These are phyloP conservation scores for Teratosphaeria viscida DNA, from an alignment of 2,329 filamentous ascomycete species.

Conservation along the genomic window DNA sequence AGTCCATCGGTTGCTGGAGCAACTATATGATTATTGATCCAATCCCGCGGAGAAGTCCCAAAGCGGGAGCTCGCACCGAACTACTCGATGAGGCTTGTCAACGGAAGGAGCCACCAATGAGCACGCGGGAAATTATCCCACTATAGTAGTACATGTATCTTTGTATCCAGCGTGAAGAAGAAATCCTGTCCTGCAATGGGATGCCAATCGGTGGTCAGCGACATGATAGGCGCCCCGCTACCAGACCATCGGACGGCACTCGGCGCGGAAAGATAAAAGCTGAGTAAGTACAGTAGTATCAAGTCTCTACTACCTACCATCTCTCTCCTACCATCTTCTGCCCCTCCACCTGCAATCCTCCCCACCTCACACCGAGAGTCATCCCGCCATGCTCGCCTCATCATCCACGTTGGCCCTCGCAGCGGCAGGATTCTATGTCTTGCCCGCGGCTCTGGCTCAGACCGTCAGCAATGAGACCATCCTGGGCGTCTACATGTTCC, in stretches of 20 bases:
- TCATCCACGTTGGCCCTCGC: conserved; percentile 15
- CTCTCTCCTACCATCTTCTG: not conserved
- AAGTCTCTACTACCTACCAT: not conserved
- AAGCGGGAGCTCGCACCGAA: not conserved
- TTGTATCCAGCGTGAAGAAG: not conserved
- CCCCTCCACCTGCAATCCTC: not conserved
- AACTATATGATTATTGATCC: too few relatives aligned
- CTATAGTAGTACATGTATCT: too few relatives aligned
- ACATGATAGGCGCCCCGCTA: not conserved
- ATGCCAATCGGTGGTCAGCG: not conserved
- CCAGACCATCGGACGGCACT: not conserved
- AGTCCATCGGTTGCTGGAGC: too few relatives aligned
- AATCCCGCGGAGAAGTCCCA: not conserved
- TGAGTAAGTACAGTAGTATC: not conserved
- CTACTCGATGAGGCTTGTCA: not conserved
- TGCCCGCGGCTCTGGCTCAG: conserved; percentile 18
- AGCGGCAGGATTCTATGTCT: conserved; percentile 6
- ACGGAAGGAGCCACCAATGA: not conserved
- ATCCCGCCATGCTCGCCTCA: conserved; percentile 4
- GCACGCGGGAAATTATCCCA: not conserved
- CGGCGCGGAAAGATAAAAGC: not conserved
- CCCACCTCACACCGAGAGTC: not conserved
- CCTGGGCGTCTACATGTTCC: conserved; percentile 72
- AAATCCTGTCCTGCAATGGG: not conserved
- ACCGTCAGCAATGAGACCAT: conserved; percentile 49